A percentile compares a stretch with the other conserved stretches of the same genome.
phyloP scores from a whole-genome alignment of 441 rosid species.

The Mallotus japonicus region DNA sequence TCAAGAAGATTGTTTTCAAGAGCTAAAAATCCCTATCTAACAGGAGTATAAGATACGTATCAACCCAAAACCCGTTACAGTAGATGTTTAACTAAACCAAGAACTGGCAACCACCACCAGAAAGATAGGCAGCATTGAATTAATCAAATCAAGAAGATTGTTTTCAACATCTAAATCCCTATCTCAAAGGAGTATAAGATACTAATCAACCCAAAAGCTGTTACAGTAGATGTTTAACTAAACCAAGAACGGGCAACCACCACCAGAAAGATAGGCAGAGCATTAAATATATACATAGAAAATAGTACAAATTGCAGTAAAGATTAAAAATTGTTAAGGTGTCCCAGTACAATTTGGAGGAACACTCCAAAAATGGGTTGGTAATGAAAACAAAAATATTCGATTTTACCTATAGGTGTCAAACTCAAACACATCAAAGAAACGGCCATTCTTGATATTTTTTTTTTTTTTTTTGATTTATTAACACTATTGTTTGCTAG shows the following conservation, averaged over 20 bases:
- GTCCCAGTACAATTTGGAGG: neutral
- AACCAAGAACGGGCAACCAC: too few relatives aligned
- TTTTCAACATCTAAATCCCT: neutral
- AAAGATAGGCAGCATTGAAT: neutral
- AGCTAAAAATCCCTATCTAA: neutral
- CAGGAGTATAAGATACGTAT: too few relatives aligned
- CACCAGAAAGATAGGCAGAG: neutral
- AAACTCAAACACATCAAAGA: neutral
- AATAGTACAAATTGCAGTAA: neutral
- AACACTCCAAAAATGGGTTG: slow-evolving; percentile 2
- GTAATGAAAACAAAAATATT: neutral
- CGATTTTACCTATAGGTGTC: slow-evolving; percentile 1
- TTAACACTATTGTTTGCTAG: slow-evolving; percentile 8
- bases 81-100: too few relatives aligned
- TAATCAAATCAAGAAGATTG: too few relatives aligned
- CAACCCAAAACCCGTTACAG: neutral
- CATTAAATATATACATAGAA: neutral
- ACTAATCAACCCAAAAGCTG: neutral
- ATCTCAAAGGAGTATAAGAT: too few relatives aligned
- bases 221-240: too few relatives aligned
- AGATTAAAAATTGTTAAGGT: neutral
- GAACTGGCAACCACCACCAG: too few relatives aligned
- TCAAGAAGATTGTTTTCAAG: too few relatives aligned
- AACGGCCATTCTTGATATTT: neutral
- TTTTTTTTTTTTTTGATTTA: too few relatives aligned